Conservation (phyloP, 768 basidiomycete species). For the Trametes coccinea region DNA sequence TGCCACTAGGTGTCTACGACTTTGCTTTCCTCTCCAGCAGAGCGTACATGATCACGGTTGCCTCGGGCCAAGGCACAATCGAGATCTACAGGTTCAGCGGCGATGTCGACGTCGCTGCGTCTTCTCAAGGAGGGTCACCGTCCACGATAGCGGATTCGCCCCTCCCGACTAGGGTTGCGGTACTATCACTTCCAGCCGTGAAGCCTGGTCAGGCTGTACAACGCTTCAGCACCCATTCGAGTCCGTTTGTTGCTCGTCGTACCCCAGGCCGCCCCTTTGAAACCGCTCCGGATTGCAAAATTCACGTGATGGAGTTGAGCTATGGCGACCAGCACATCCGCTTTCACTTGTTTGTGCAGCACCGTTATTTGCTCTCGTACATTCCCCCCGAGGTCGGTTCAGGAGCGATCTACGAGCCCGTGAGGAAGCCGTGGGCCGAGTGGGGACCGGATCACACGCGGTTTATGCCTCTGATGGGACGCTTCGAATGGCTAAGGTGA, state of each 20-base stretch:
- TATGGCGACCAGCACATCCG: conserved; percentile 27
- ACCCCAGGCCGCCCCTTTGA: conserved; percentile 26
- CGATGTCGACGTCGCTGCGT: not conserved
- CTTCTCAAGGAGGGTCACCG: not conserved
- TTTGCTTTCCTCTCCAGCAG: conserved; percentile 49
- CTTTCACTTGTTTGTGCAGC: conserved; percentile 37
- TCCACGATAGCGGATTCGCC: not conserved
- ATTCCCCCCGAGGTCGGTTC: not conserved
- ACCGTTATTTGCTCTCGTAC: conserved; percentile 31
- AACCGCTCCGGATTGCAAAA: conserved; percentile 24
- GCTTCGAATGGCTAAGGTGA: conserved; percentile 45
- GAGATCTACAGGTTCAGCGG: conserved; percentile 43
- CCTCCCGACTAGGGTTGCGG: conserved; percentile 21
- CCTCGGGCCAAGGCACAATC: conserved; percentile 38
- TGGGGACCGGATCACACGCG: conserved; percentile 43
- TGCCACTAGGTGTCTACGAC: conserved; percentile 38
- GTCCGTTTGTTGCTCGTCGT: conserved; percentile 29
- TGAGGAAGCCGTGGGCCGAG: conserved; percentile 35
- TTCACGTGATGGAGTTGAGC: conserved; percentile 32
- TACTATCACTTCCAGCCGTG: conserved; percentile 29
- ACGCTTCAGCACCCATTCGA: conserved; percentile 29
- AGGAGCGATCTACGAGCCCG: not conserved
- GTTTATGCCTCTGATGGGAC: conserved; percentile 29
- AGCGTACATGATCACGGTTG: conserved; percentile 44
- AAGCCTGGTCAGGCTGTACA: conserved; percentile 13